A percentile compares a stretch with the other conserved stretches of the same genome.
phyloP scores from a whole-genome alignment of 2,329 filamentous ascomycete genomes.

The Parastagonospora nodorum region DNA sequence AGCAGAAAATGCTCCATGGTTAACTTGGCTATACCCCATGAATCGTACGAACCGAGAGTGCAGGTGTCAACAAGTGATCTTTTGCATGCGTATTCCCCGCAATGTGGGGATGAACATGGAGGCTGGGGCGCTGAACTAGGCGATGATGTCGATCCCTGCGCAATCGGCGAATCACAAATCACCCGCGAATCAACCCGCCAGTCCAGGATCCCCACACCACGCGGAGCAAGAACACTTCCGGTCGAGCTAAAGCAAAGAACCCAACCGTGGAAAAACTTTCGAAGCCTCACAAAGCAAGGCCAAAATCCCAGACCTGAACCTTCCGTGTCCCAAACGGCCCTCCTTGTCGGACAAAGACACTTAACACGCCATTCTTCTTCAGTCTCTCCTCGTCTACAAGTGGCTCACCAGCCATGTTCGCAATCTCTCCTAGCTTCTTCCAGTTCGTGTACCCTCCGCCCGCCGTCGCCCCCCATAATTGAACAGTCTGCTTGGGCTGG shows the following conservation, averaged over 20 bases:
- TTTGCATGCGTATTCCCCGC: no score
- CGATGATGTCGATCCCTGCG: no score
- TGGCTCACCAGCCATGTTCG: conserved; percentile 39
- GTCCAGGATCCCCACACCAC: no score
- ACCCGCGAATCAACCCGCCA: no score
- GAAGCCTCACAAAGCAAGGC: conserved; percentile 15
- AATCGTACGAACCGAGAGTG: background rate
- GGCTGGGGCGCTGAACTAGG: no score
- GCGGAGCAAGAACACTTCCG: no score
- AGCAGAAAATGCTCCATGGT: no score
- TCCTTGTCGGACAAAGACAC: conserved; percentile 42
- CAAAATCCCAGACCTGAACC: conserved; percentile 44
- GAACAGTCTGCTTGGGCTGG: conserved; percentile 32
- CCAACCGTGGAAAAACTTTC: background rate
- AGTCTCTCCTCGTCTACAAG: conserved; percentile 39
- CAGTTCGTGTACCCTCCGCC: conserved; percentile 33
- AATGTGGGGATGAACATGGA: no score
- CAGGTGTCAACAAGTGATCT: no score
- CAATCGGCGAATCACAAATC: no score
- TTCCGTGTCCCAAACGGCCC: conserved; percentile 39
- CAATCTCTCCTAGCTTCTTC: conserved; percentile 37
- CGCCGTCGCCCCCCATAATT: conserved; percentile 37
- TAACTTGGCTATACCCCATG: no score
- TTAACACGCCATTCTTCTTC: conserved; percentile 29
- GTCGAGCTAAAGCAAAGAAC: background rate